Evolutionary conservation across 1,139 yeast genomes (phyloP), one percentile per base, ranked within the genome.

Genomic region (Yamadazyma kanchanaburiensis): DNA sequence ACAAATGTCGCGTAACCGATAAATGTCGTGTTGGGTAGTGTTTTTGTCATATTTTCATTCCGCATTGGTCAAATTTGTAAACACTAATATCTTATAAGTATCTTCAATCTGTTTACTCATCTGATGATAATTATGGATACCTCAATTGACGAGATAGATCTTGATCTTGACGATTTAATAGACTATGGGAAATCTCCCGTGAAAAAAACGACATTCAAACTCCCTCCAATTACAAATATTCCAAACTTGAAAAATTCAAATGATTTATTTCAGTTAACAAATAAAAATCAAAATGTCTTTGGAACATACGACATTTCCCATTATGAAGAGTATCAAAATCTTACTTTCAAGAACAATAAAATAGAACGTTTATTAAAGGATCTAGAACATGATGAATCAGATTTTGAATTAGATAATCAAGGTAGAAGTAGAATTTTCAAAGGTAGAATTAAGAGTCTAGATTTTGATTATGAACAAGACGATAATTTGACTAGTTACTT

Each of bases 391-490:
- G 30, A 35, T 21, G 33, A 45, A 6, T 30, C 38, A 12, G 64
- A 59, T 30, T 60, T 49, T 21, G 74, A 67, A 35, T 39, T 70
- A 31, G 78, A 72, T 46, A 70, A 61, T 40, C 71, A 65, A 42
- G 57, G 68, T 27, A 58, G 78, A 42, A 64, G 76, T 2, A 51
- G 73, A 15, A 62, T 65, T 24, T 61, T 58, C 43, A 60, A 58
- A 37, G 70, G 68, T 6, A 43, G 73, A 22, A 62, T 64, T 37
- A 53, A 45, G 15, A 23, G 16, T 5, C 20, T 33, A 8, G 32
- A 29, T 8, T 12, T 19, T 19, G 37, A 37, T 8, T 49, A 45
- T 11, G 42, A 49, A 12, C 61, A 60, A 22, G 27, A 28, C 9
- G 21, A 33, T 21, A 60, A 50, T 40, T 55, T 62, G 33, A 45